Conservation (phyloP, 345 rosid genomes). For the Aquilaria yunnanensis region DNA sequence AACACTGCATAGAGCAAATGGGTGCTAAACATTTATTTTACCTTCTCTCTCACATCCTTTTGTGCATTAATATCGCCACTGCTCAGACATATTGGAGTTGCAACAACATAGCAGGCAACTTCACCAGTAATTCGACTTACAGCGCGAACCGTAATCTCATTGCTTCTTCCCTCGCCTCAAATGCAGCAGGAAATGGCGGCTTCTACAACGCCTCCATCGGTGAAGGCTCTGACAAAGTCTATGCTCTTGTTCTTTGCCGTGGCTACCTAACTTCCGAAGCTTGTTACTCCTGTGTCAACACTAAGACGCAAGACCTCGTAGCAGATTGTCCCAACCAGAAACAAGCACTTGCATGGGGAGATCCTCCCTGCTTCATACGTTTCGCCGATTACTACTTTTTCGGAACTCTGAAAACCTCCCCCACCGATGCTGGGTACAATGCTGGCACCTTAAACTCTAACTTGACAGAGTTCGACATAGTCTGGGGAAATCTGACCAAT, state of each 20-base stretch:
- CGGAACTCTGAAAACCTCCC: no score
- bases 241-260: slow-evolving; percentile 17
- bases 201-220: slow-evolving; percentile 7
- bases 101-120: no score
- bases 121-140: neutral
- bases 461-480: slow-evolving; percentile 13
- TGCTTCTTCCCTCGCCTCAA: slow-evolving; percentile 11
- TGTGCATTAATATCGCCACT: neutral
- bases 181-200: neutral
- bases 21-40: neutral
- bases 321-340: neutral
- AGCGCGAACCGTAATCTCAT: slow-evolving; percentile 5
- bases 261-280: slow-evolving; percentile 3
- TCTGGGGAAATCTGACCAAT: slow-evolving; percentile 26
- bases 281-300: no score
- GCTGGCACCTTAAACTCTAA: no score
- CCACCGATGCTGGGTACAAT: no score
- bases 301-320: no score
- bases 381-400: no score
- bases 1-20: neutral
- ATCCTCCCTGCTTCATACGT: neutral
- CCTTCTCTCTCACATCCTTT: neutral
- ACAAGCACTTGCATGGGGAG: neutral
- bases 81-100: neutral
- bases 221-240: neutral